A percentile compares a stretch with the other conserved stretches of the same genome.
Conservation (phyloP, 768 basidiomycete species). For the Cystofilobasidium capitatum region DNA sequence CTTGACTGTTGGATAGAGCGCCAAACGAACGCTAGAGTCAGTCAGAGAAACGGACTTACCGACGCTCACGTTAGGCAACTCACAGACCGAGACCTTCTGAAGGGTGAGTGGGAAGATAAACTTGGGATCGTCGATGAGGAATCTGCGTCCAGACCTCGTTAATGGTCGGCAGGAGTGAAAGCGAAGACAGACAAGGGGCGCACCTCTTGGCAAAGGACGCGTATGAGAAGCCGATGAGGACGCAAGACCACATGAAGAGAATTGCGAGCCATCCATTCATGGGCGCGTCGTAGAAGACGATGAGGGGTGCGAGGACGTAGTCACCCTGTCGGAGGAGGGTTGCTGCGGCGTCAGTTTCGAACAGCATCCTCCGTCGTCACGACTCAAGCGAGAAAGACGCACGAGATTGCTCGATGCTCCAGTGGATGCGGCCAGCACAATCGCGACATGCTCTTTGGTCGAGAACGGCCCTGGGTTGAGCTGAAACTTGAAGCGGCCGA, state of each 20-base stretch:
- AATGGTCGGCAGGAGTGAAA: too few species aligned
- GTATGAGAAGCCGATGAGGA: slow-evolving; percentile 6
- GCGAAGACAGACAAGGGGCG: too few species aligned
- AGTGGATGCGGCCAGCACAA: slow-evolving; percentile 10
- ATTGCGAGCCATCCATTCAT: slow-evolving; percentile 20
- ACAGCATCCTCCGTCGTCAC: too few species aligned
- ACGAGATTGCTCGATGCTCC: slow-evolving; percentile 14
- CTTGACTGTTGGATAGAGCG: neutral
- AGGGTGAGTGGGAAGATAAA: slow-evolving; percentile 12
- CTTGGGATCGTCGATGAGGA: slow-evolving; percentile 11
- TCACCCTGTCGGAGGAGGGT: too few species aligned
- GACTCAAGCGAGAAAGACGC: too few species aligned
- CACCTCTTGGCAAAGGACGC: slow-evolving; percentile 11
- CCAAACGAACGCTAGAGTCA: neutral
- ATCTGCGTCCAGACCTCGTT: too few species aligned
- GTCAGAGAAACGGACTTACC: neutral
- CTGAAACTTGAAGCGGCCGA: neutral
- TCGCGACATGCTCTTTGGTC: slow-evolving; percentile 14
- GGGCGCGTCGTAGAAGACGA: slow-evolving; percentile 11
- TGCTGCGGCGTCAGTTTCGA: too few species aligned
- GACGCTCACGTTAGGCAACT: neutral
- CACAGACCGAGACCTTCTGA: slow-evolving; percentile 1
- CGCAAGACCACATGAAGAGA: slow-evolving; percentile 12
- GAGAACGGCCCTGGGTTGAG: slow-evolving; percentile 13
- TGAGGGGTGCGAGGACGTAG: slow-evolving; percentile 11